Conservation (phyloP, 257 asterid genomes). For the Solanum gracilifrons region DNA sequence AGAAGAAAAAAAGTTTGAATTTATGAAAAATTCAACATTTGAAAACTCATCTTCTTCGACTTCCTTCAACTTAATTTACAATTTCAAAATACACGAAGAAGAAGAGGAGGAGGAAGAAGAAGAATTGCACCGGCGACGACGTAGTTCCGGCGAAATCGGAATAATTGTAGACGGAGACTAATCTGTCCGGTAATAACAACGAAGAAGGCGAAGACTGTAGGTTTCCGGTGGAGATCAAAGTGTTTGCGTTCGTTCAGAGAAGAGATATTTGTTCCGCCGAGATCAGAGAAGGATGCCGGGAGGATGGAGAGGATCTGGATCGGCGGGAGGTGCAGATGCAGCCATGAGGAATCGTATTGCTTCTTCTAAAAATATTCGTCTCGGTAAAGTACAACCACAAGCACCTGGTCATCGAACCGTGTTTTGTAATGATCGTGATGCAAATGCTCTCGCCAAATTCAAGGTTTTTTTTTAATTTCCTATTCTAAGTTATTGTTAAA, state of each 20-base stretch:
- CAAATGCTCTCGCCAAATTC: slow-evolving; percentile 62
- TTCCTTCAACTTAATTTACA: background rate
- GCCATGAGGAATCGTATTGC: slow-evolving; percentile 22
- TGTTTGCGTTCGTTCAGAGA: background rate
- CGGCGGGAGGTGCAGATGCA: slow-evolving; percentile 16
- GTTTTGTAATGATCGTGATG: slow-evolving; percentile 91
- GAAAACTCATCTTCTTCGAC: background rate
- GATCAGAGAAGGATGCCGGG: slow-evolving; percentile 47
- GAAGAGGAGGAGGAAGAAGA: background rate
- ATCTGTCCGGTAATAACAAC: background rate
- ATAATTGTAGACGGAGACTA: background rate
- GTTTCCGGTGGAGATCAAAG: background rate
- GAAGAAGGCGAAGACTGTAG: background rate
- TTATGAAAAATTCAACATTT: background rate
- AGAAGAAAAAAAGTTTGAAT: background rate
- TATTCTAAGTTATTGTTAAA: background rate
- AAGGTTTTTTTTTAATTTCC: slow-evolving; percentile 40
- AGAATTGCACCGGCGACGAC: background rate
- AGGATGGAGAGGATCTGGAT: slow-evolving; percentile 90
- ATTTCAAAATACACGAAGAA: background rate
- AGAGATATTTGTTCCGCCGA: slow-evolving; percentile 27
- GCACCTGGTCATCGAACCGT: slow-evolving; percentile 98
- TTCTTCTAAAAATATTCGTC: slow-evolving; percentile 56
- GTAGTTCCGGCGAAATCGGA: background rate
- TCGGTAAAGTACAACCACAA: slow-evolving; percentile 95